Base-by-base conservation (phyloP, 805 yeast genomes). In the Schizosaccharomyces lindneri region DNA sequence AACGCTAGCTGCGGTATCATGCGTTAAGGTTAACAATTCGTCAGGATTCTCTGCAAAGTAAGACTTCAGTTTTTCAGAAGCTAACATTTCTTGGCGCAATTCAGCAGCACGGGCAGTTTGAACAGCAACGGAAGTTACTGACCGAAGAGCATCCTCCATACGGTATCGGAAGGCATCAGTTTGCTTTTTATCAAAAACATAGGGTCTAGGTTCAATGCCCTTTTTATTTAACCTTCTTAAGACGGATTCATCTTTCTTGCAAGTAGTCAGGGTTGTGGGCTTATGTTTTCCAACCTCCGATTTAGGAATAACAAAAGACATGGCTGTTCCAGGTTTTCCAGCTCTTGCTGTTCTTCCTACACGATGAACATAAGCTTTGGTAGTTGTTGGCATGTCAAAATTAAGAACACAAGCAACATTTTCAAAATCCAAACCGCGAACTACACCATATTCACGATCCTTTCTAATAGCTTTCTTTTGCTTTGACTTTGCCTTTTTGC, bases 301-400 rank as follows among this genome's bases (percentile, higher is more conserved):
- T 43, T 75, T 73, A 32, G 93, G 85, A 31, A 90, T 87, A 21
- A 89, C 93, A 74, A 90, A 93, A 19, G 97, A 88, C 62, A 93
- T 77, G 0, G 97, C 85, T 80, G 87, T 89, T 63, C 98, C 98
- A 1, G 93, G 78, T 70, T 87, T 88, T 62, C 96, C 95, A 6
- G 95, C 97, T 73, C 98, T 82, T 4, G 98, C 98, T 4, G 98
- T 93, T 75, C 98, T 82, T 61, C 98, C 98, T 46, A 93, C 80
- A 70, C 98, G 80, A 72, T 93, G 98, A 39, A 87, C 83, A 70
- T 93, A 93, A 2, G 95, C 81, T 69, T 84, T 85, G 4, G 97
- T 83, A 9, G 94, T 82, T 3, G 86, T 79, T 51, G 98, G 98
- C 67, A 93, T 75, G 70, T 93, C 98, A 71, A 93, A 93, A 73